Evolutionary conservation across 352 stramenopile genomes (phyloP).

Genomic region (Globisporangium mamillatum): DNA sequence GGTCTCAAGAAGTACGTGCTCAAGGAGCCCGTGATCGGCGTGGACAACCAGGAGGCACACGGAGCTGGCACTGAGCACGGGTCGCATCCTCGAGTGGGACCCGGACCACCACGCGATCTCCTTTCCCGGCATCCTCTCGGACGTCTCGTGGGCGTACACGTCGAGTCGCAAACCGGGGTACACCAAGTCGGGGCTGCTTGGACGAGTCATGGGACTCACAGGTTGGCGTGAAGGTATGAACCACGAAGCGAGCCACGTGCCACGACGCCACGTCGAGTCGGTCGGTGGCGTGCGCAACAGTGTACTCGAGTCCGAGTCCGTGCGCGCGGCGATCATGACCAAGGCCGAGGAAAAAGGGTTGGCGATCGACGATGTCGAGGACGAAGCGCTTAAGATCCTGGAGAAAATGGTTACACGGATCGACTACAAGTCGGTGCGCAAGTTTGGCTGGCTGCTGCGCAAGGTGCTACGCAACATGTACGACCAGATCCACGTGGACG

Average conservation of each 20-base stretch:
- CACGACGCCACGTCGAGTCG: conserved; percentile 61
- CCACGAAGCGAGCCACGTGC: conserved; percentile 85
- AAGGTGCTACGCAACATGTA: conserved; percentile 86
- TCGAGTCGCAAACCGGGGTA: conserved; percentile 86
- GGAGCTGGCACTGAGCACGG: conserved; percentile 72
- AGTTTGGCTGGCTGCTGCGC: conserved; percentile 75
- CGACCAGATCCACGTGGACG: conserved; percentile 85
- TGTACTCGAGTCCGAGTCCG: conserved; percentile 60
- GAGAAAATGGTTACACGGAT: conserved; percentile 75
- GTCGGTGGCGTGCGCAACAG: conserved; percentile 61
- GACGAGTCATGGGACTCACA: conserved; percentile 83
- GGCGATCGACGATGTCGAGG: conserved; percentile 45
- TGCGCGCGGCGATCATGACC: conserved; percentile 54
- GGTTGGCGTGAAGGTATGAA: conserved; percentile 84
- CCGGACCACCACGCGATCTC: conserved; percentile 87
- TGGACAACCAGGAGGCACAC: conserved; percentile 80
- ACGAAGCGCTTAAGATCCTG: conserved; percentile 60
- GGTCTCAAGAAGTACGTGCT: conserved; percentile 83
- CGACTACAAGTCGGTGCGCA: conserved; percentile 73
- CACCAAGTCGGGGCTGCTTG: conserved; percentile 77
- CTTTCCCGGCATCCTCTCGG: conserved; percentile 79
- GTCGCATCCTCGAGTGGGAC: conserved; percentile 84
- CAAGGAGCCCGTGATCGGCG: conserved; percentile 79
- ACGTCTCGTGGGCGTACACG: conserved; percentile 88
- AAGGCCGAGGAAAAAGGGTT: conserved; percentile 29